phyloP scores from a whole-genome alignment of 768 basidiomycete species.

The Mycena alexandri region DNA sequence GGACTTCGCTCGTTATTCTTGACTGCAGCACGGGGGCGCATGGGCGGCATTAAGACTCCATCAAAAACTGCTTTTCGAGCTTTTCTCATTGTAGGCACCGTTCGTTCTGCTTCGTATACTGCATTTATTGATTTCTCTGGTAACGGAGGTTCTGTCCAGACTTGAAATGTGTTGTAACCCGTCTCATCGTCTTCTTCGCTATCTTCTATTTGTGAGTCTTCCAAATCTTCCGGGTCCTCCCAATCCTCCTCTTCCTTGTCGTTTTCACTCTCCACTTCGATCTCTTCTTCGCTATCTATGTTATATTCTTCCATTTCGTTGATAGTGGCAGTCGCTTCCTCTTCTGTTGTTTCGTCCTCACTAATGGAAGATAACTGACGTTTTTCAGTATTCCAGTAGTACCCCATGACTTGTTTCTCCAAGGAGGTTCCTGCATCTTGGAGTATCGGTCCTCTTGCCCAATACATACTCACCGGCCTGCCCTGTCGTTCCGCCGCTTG shows the following conservation, averaged over 20 bases:
- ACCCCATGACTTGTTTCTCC: constrained; percentile 22
- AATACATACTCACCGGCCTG: neutral
- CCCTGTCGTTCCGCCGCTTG: constrained; percentile 5
- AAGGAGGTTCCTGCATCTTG: neutral
- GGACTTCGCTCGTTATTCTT: neutral
- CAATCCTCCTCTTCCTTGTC: too few relatives aligned
- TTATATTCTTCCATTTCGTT: neutral
- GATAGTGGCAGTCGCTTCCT: too few relatives aligned
- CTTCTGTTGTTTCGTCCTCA: too few relatives aligned
- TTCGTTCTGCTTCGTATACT: neutral
- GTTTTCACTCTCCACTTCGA: too few relatives aligned
- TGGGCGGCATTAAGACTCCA: neutral
- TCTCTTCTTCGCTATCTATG: neutral
- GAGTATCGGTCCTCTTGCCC: neutral
- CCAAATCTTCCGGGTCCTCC: neutral
- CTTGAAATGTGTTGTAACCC: constrained; percentile 4
- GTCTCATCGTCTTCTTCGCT: constrained; percentile 4
- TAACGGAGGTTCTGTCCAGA: neutral
- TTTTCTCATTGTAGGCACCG: neutral
- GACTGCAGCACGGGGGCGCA: neutral
- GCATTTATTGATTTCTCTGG: too few relatives aligned
- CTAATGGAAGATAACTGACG: neutral
- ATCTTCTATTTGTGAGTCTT: neutral
- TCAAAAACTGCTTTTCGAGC: neutral
- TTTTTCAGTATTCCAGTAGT: constrained; percentile 1